Conservation (phyloP, 2,329 filamentous ascomycete species). For the Fusarium proliferatum region DNA sequence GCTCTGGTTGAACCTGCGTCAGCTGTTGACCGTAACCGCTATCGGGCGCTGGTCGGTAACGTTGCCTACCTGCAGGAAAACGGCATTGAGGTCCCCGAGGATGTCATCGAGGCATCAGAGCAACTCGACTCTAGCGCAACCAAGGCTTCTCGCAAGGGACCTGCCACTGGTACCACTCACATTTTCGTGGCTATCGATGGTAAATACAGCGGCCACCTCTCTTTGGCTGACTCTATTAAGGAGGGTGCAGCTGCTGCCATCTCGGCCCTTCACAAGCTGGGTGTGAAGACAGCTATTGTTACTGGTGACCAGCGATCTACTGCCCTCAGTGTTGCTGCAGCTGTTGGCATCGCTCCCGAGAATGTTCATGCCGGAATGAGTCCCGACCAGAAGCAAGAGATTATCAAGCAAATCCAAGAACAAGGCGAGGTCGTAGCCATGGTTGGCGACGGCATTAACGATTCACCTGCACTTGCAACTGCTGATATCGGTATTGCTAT, state of each 20-base stretch:
- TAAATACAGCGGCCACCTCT: constrained; percentile 82
- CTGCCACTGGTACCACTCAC: constrained; percentile 79
- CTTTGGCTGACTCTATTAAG: constrained; percentile 91
- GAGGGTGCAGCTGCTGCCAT: constrained; percentile 84
- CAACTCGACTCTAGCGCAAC: constrained; percentile 62
- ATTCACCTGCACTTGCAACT: constrained; percentile 92
- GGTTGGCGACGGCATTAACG: constrained; percentile 99
- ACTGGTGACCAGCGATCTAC: constrained; percentile 92
- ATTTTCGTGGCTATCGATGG: constrained; percentile 92
- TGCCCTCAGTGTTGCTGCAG: constrained; percentile 82
- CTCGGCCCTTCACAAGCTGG: constrained; percentile 83
- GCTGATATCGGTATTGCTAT: constrained; percentile 95
- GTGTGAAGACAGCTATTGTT: constrained; percentile 88
- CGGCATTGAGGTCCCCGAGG: constrained; percentile 72
- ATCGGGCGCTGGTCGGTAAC: constrained; percentile 87
- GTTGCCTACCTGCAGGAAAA: constrained; percentile 79
- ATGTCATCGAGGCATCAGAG: constrained; percentile 72
- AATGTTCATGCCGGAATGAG: constrained; percentile 89
- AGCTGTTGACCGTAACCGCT: constrained; percentile 74
- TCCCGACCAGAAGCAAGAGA: constrained; percentile 89
- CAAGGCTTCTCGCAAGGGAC: constrained; percentile 48
- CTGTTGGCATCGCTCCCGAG: constrained; percentile 81
- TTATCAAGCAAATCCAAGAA: constrained; percentile 81
- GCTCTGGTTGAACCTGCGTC: constrained; percentile 83
- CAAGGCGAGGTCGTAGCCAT: constrained; percentile 86